Base-by-base conservation (phyloP, 495 filamentous ascomycete species). In the Penicillium canescens region DNA sequence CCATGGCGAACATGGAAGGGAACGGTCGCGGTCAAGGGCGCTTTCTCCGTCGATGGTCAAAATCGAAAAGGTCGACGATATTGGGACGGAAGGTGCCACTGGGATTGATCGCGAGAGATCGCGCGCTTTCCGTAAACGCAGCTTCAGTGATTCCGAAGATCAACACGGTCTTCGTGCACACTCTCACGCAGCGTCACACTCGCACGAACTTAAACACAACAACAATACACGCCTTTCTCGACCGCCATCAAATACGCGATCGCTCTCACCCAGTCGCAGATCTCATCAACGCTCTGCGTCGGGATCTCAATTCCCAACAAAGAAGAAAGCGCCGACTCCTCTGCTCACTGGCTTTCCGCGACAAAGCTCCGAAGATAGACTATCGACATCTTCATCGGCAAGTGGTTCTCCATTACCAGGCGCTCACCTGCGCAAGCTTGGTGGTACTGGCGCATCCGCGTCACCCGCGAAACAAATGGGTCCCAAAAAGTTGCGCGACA, bases 401-500 rank as follows among this genome's bases (percentile, higher is more conserved):
- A 87, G 85, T 62, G 81, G 84, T 24, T 90, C 87, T 50, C 85
- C 87, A 2, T 76, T 88, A 59, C 86, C 85, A 42, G 87, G 82
- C 57, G 82, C 80, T 53, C 86, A 86, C 37, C 53, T 87, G 33
- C 84, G 86, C 34, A 87, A 81, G 58, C 71, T 89, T 37, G 80
- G 84, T 69, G 46, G 82, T 68, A 59, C 79, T 67, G 59, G 83
- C 66, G 56, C 78, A 16, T 74, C 76, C 26, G 77, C 84, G 21
- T 90, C 87, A 8, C 85, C 86, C 6, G 83, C 82, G 5, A 88
- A 87, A 54, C 70, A 70, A 1, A 81, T 86, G 70, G 78, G 79
- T 4, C 86, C 88, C 61, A 95, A 91, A 69, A 92, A 92, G 58
- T 82, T 91, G 57, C 82, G 88, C 9, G 90, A 96, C 71, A 85